Percentiles rank a stretch among this genome's conserved stretches.
These are phyloP conservation scores for Beta macrorhiza DNA, from an alignment of 179 eudicot genomes.

Conservation along the genomic window DNA sequence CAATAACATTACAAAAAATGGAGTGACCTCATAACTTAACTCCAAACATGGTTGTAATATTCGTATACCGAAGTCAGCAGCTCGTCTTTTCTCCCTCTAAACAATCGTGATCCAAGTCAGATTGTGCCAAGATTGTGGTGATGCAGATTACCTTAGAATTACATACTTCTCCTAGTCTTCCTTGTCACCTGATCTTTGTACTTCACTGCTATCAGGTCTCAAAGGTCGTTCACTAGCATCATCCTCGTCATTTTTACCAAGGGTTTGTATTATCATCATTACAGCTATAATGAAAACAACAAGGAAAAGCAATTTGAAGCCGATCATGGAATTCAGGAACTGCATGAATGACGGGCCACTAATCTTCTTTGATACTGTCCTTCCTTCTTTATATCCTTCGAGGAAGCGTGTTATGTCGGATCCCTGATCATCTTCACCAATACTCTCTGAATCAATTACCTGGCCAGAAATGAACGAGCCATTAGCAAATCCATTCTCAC, in stretches of 20 bases:
- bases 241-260: constrained; percentile 51
- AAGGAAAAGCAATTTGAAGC: constrained; percentile 44
- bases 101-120: neutral
- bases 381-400: constrained; percentile 86
- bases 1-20: neutral
- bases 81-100: neutral
- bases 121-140: neutral
- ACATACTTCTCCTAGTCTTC: constrained; percentile 51
- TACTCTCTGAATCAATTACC: constrained; percentile 80
- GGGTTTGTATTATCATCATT: constrained; percentile 48
- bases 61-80: neutral
- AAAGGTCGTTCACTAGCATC: constrained; percentile 39
- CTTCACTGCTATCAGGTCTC: constrained; percentile 36
- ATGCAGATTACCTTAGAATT: neutral
- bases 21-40: neutral
- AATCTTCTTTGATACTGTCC: constrained; percentile 49
- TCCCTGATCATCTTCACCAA: constrained; percentile 66
- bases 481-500: neutral
- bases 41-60: neutral
- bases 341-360: constrained; percentile 65
- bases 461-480: constrained; percentile 21
- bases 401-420: constrained; percentile 68
- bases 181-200: constrained; percentile 44
- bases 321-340: constrained; percentile 60
- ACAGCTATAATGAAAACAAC: constrained; percentile 49